A percentile compares a stretch with the other conserved stretches of the same genome.
phyloP scores from a whole-genome alignment of 306 rosid species.

The Cicer judaicum region DNA sequence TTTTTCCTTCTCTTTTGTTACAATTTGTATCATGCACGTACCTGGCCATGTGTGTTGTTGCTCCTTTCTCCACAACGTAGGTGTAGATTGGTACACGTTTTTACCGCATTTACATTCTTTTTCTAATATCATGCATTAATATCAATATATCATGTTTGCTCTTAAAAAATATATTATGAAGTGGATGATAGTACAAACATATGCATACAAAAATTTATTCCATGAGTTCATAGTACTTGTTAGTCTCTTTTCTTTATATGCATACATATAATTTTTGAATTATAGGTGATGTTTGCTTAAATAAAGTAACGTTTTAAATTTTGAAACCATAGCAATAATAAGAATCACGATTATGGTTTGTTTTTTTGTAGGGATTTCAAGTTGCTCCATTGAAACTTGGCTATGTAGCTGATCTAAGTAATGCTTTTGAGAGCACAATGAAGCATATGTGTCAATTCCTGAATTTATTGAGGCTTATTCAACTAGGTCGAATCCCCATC shows the following conservation, averaged over 20 bases:
- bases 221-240: slow-evolving; percentile 2
- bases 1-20: neutral
- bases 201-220: neutral
- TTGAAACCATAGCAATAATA: neutral
- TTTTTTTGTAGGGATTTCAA: slow-evolving; percentile 49
- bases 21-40: slow-evolving; percentile 5
- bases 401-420: slow-evolving; percentile 37
- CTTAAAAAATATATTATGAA: slow-evolving; percentile 1
- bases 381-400: slow-evolving; percentile 36
- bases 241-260: neutral
- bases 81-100: slow-evolving; percentile 9
- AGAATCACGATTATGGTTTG: slow-evolving; percentile 10
- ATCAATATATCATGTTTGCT: neutral
- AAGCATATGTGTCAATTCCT: slow-evolving; percentile 41
- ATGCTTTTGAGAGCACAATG: slow-evolving; percentile 32
- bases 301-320: neutral
- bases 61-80: slow-evolving; percentile 3
- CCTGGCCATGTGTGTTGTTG: neutral
- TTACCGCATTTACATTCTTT: slow-evolving; percentile 12
- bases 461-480: slow-evolving; percentile 22
- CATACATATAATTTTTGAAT: neutral
- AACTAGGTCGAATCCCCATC: neutral
- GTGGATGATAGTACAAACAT: too few relatives aligned
- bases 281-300: neutral
- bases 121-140: neutral